A percentile compares a stretch with the other conserved stretches of the same genome.
phyloP scores from a whole-genome alignment of 2,329 filamentous ascomycete species.

The Periconia sp. region DNA sequence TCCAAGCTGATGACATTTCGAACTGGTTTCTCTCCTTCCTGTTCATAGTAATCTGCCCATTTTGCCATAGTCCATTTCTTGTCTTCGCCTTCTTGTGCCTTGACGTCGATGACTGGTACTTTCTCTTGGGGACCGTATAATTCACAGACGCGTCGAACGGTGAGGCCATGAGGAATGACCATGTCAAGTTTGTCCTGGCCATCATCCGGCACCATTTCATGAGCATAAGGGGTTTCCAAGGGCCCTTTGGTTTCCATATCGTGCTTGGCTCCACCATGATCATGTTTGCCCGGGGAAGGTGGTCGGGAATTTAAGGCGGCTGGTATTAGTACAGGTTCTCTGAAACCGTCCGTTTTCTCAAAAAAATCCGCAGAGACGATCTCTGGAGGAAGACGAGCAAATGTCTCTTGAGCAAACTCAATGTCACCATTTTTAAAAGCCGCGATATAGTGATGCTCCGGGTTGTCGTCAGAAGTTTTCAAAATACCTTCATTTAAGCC shows the following conservation, averaged over 20 bases:
- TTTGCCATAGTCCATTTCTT: conserved; percentile 66
- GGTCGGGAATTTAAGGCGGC: conserved; percentile 61
- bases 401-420: conserved; percentile 61
- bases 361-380: conserved; percentile 65
- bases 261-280: neutral
- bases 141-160: conserved; percentile 64
- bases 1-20: conserved; percentile 71
- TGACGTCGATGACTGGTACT: conserved; percentile 69
- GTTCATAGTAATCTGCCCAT: conserved; percentile 70
- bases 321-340: conserved; percentile 67
- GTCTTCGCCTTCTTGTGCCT: conserved; percentile 66
- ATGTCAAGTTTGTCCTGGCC: conserved; percentile 68
- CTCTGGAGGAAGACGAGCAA: conserved; percentile 65
- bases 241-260: conserved; percentile 1
- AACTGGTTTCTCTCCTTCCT: conserved; percentile 62
- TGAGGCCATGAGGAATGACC: conserved; percentile 66
- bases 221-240: conserved; percentile 45
- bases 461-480: conserved; percentile 64
- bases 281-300: conserved; percentile 27
- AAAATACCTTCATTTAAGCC: conserved; percentile 67
- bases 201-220: conserved; percentile 56
- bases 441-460: conserved; percentile 69
- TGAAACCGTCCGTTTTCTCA: conserved; percentile 64
- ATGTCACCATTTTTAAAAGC: conserved; percentile 67
- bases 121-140: conserved; percentile 64